A percentile compares a stretch with the other conserved stretches of the same genome.
Evolutionary conservation across 176 grass and related monocot species (phyloP).

Genomic region (Panicum miliaceum): DNA sequence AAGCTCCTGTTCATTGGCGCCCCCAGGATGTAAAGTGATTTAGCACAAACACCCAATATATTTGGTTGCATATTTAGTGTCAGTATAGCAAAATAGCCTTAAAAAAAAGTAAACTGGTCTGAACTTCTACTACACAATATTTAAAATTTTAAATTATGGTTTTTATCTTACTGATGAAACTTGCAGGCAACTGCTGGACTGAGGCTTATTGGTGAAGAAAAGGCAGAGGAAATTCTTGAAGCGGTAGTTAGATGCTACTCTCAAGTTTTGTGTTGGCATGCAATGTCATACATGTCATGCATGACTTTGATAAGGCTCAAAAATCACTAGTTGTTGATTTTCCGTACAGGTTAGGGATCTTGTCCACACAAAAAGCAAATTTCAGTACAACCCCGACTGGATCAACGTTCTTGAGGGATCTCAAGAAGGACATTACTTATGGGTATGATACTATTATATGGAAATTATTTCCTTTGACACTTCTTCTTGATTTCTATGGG

Average conservation of each 20-base stretch:
- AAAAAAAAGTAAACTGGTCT: background rate
- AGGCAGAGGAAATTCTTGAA: background rate
- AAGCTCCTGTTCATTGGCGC: too few relatives aligned
- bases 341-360: background rate
- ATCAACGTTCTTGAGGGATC: background rate
- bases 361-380: background rate
- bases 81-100: background rate
- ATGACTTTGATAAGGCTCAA: background rate
- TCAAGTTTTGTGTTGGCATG: background rate
- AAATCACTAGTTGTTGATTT: background rate
- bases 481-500: too few relatives aligned
- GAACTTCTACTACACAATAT: background rate
- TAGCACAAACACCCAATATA: too few relatives aligned
- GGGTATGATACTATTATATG: too few relatives aligned
- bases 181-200: conserved; percentile 6
- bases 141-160: background rate
- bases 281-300: background rate
- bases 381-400: background rate
- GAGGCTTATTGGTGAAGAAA: background rate
- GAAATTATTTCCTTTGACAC: too few relatives aligned
- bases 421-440: background rate
- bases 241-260: background rate
- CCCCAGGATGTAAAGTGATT: too few relatives aligned
- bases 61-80: background rate
- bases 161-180: background rate